phyloP scores from a whole-genome alignment of 2,329 filamentous ascomycete genomes.

The Colletotrichum sublineola region DNA sequence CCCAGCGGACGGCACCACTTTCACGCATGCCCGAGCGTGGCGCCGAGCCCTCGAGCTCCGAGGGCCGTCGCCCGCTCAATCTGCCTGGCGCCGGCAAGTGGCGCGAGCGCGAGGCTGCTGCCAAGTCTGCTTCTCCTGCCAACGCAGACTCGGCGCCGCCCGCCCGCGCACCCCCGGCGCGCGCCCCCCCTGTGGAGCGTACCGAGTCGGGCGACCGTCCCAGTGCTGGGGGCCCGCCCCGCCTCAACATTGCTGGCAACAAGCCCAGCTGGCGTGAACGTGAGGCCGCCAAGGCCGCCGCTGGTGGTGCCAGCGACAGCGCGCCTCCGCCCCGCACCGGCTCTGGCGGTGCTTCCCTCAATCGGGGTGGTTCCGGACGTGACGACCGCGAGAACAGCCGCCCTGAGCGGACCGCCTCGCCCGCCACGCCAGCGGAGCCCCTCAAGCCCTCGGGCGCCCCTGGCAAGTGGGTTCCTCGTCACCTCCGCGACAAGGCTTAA shows the following conservation, averaged over 20 bases:
- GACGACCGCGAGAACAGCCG: conserved; percentile 58
- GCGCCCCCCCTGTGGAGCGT: conserved; percentile 51
- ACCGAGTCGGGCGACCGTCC: conserved; percentile 62
- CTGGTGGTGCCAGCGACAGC: conserved; percentile 48
- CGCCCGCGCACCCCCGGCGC: conserved; percentile 43
- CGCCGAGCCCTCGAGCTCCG: conserved; percentile 45
- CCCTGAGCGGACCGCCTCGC: conserved; percentile 51
- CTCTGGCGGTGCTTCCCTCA: conserved; percentile 58
- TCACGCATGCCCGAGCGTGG: conserved; percentile 59
- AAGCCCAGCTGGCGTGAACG: conserved; percentile 82
- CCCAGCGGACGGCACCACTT: conserved; percentile 54
- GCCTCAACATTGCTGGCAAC: conserved; percentile 69
- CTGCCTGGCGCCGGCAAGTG: conserved; percentile 56
- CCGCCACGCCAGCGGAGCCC: conserved; percentile 60
- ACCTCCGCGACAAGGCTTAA: conserved; percentile 56
- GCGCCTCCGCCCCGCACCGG: conserved; percentile 55
- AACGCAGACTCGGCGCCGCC: conserved; percentile 50
- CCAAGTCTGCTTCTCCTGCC: conserved; percentile 46
- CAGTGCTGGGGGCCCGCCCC: conserved; percentile 65
- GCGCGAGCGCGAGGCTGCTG: conserved; percentile 56
- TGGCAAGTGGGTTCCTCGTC: conserved; percentile 72
- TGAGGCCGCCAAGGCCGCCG: conserved; percentile 65
- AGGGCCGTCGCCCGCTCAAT: conserved; percentile 47
- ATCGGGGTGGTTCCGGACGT: conserved; percentile 59
- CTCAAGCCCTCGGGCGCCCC: conserved; percentile 66